Evolutionary conservation across 768 basidiomycete genomes (phyloP), one percentile per base, ranked within the genome.

Genomic region (Mycena belliarum): DNA sequence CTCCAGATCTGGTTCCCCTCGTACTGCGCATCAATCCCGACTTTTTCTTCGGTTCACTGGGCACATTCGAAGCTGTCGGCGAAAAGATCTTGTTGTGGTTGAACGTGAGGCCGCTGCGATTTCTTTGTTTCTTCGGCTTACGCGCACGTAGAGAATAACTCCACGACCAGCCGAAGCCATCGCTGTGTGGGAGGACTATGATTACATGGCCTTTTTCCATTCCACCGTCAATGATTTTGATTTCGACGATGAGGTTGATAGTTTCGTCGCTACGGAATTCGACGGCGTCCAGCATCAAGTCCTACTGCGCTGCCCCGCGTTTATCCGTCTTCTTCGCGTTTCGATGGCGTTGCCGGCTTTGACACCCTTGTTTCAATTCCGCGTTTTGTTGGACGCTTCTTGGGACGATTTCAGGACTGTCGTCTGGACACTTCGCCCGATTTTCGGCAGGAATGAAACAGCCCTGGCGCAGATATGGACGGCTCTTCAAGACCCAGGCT

Each of bases 41-140:
- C 35, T 63, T 55, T 38, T 63, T 63, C 57, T 63, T 63, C 26
- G 57, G 54, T 11, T 42, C 61, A 1, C 54, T 63, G 21, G 15
- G 20, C 18, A 37, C 38, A 23, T 63, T 63, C 37, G 49, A 59
- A 5, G 20, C 41, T 7, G 1, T 32, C 3, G 61, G 61, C 18
- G 18, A 18, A 11, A 55, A 59, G 44, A 52, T 63, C 1, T 23
- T 56, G 26, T 5, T 41, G 24, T 63, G 61, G 61, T 46, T 63
- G 57, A 55, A 59, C 24, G 61, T 59, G 44, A n/a, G 57, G 44
- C 43, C 11, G 3, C 33, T 32, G 46, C 24, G n/a, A 6, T 1
- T 24, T 16, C 37, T 50, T 21, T 15, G 11, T 24, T 23, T n/a
- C 2, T 15, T 9, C 8, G 12, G 12, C 21, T 49, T 10, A 44